Base-by-base conservation (phyloP, 345 rosid species). In the Sisymbrium altissimum region DNA sequence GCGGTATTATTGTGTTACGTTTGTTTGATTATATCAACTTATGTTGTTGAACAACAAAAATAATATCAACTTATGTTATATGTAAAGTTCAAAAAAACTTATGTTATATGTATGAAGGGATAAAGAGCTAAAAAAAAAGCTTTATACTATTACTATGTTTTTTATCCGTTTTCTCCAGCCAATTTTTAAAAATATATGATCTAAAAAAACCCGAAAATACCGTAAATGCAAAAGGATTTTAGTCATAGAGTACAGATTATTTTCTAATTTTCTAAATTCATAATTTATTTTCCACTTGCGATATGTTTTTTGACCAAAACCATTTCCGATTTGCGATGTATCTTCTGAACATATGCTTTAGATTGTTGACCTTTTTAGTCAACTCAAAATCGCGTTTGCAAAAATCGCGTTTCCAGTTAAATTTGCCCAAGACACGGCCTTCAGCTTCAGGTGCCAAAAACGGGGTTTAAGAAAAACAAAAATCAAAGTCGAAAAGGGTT, bases 381-480 rank as follows among this genome's bases (percentile, higher is more conserved):
- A 46, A 48, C 30, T 53, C 21, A 52, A 50, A 72, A 50, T 40
- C 33, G 11, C 76, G 68, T 38, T 14, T 61, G 41, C 10, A 39
- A 36, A 59, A 60, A 14, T 17, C 23, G 30, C 53, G 41, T 60
- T 61, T 39, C 64, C 27, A 60, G 25, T 5, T n/a, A 9, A 11
- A n/a, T 62, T 45, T 10, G 25, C 38, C 38, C 49, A 11, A 39
- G 62, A 72, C 23, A 18, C 62, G 17, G 54, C 13, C 4, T 27
- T 27, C 2, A 11, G 61, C 12, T 52, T 53, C 55, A 72, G 69
- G 43, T 63, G 69, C 33, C 23, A 48, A 71, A 70, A 33, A 56
- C 12, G 9, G 69, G 53, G 53, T 40, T 72, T 63, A 40, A 50
- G 54, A 9, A 43, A 27, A 49, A 6, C 27, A 25, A 3, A 23